phyloP scores from a whole-genome alignment of 208 protist species.

The Acanthamoeba castellanii region DNA sequence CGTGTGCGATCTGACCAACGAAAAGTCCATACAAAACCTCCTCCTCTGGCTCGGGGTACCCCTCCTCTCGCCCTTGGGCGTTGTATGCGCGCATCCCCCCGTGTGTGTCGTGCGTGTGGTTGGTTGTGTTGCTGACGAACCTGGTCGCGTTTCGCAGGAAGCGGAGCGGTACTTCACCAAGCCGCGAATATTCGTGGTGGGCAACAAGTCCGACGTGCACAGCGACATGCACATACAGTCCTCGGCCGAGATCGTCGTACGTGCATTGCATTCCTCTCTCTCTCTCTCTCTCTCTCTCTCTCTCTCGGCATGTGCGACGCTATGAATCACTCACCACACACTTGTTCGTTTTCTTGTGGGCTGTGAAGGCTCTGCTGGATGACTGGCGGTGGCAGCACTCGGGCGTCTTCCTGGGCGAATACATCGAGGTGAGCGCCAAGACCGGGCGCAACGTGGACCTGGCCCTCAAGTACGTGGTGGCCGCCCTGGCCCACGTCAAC shows the following conservation, averaged over 20 bases:
- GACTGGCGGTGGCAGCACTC: slow-evolving; percentile 44
- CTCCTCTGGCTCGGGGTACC: slow-evolving; percentile 42
- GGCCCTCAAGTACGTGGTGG: slow-evolving; percentile 17
- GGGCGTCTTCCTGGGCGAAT: slow-evolving; percentile 14
- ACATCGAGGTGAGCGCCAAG: slow-evolving; percentile 58
- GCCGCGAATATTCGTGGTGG: slow-evolving; percentile 21
- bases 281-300: no score
- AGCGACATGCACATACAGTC: slow-evolving; percentile 35
- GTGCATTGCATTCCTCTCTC: neutral
- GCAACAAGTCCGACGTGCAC: slow-evolving; percentile 42
- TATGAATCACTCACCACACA: no score
- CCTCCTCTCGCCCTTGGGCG: neutral
- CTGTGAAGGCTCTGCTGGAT: neutral
- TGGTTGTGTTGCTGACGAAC: neutral
- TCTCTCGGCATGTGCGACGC: neutral
- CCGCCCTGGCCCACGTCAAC: neutral
- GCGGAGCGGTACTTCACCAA: slow-evolving; percentile 5
- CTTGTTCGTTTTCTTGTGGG: no score
- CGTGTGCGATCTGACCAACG: slow-evolving; percentile 42
- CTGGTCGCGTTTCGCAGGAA: neutral
- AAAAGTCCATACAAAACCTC: neutral
- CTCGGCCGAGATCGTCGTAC: slow-evolving; percentile 24
- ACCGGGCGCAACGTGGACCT: slow-evolving; percentile 50
- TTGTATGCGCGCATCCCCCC: no score
- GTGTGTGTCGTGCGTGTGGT: neutral